phyloP scores from a whole-genome alignment of 208 protist species.

The Angomonas deanei region DNA sequence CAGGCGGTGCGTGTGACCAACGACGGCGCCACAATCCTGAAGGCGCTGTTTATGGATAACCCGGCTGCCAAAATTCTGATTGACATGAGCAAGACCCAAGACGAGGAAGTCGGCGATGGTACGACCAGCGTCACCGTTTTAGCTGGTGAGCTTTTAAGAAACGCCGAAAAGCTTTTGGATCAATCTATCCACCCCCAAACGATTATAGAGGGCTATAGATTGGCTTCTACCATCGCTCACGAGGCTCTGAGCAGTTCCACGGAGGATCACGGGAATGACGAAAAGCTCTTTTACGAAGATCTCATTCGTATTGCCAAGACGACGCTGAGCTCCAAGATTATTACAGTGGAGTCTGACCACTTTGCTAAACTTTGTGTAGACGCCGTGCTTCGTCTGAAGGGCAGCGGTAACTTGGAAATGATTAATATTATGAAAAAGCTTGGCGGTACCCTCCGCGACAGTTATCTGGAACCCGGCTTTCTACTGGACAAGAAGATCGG shows the following conservation, averaged over 20 bases:
- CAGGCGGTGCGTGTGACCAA: slow-evolving; percentile 97
- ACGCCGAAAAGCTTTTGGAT: slow-evolving; percentile 97
- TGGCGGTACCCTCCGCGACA: slow-evolving; percentile 96
- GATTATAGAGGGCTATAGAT: slow-evolving; percentile 94
- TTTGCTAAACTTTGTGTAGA: slow-evolving; percentile 99
- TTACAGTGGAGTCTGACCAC: slow-evolving; percentile 95
- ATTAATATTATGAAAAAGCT: slow-evolving; percentile 99
- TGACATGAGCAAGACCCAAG: slow-evolving; percentile 98
- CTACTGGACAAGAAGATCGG: slow-evolving; percentile 99
- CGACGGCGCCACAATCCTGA: slow-evolving; percentile 99
- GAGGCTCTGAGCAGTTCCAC: slow-evolving; percentile 73
- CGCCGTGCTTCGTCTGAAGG: slow-evolving; percentile 95
- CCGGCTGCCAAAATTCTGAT: slow-evolving; percentile 98
- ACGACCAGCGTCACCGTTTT: slow-evolving; percentile 99
- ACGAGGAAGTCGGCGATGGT: slow-evolving; percentile 99
- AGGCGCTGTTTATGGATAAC: slow-evolving; percentile 98
- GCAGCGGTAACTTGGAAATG: slow-evolving; percentile 94
- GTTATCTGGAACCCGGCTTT: slow-evolving; percentile 99
- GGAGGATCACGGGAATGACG: slow-evolving; percentile 81
- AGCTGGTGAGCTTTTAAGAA: slow-evolving; percentile 97
- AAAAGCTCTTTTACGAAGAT: slow-evolving; percentile 93
- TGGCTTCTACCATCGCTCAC: slow-evolving; percentile 77
- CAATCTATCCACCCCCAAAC: slow-evolving; percentile 99
- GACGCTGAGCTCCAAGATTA: slow-evolving; percentile 99
- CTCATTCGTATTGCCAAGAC: slow-evolving; percentile 99